Percentiles rank a stretch among this genome's conserved stretches.
These are phyloP conservation scores for Albatrellus ellisii DNA, from an alignment of 768 basidiomycete genomes.

Conservation along the genomic window DNA sequence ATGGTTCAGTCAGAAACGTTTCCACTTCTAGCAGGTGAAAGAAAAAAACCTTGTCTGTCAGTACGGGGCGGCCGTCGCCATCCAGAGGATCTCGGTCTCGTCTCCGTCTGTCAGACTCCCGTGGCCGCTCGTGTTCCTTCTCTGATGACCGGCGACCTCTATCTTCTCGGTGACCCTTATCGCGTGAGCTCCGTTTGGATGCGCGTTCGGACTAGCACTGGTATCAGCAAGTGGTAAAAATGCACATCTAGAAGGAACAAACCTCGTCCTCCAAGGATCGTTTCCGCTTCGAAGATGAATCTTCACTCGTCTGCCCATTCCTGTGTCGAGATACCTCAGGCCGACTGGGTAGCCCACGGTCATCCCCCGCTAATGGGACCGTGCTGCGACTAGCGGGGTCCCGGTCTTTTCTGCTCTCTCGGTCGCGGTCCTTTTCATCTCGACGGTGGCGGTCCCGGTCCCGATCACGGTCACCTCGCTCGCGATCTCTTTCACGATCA, in stretches of 20 bases:
- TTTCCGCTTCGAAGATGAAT: conserved; percentile 60
- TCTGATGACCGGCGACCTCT: conserved; percentile 51
- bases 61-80: conserved; percentile 30
- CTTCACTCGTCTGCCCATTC: conserved; percentile 34
- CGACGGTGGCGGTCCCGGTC: conserved; percentile 20
- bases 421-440: conserved; percentile 43
- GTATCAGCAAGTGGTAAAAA: conserved; percentile 1
- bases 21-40: not conserved
- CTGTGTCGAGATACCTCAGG: conserved; percentile 45
- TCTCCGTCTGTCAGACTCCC: conserved; percentile 55
- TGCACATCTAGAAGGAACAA: conserved; percentile 17
- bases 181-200: conserved; percentile 72
- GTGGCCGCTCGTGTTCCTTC: conserved; percentile 40
- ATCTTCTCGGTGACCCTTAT: conserved; percentile 68
- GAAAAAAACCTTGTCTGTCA: conserved; percentile 41
- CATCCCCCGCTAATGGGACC: conserved; percentile 30
- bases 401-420: conserved; percentile 49
- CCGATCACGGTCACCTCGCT: conserved; percentile 17
- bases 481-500: conserved; percentile 17
- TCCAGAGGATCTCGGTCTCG: conserved; percentile 50
- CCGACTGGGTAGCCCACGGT: conserved; percentile 42
- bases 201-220: conserved; percentile 47
- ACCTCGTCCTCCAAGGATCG: conserved; percentile 65
- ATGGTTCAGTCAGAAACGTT: not conserved
- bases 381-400: conserved; percentile 26